Conservation (phyloP, 768 basidiomycete species). For the Suillus alpinus region DNA sequence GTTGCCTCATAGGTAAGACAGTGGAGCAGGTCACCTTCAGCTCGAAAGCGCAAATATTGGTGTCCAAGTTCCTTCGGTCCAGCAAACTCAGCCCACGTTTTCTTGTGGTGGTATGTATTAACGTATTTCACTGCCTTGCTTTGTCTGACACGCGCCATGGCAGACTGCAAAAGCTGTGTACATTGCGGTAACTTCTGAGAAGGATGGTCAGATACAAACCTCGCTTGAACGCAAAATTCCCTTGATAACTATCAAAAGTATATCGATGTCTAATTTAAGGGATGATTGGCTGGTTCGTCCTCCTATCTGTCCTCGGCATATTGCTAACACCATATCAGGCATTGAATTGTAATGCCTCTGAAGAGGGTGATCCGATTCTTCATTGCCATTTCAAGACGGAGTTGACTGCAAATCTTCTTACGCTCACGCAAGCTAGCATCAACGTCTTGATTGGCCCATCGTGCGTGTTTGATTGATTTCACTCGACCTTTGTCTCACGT, state of each 20-base stretch:
- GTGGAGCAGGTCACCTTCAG: constrained; percentile 86
- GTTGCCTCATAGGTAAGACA: constrained; percentile 20
- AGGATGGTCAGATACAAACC: constrained; percentile 58
- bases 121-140: background rate
- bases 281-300: constrained; percentile 90
- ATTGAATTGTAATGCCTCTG: constrained; percentile 73
- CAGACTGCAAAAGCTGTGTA: constrained; percentile 70
- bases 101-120: constrained; percentile 72
- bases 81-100: constrained; percentile 91
- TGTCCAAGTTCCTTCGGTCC: constrained; percentile 82
- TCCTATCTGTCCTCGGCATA: background rate
- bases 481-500: constrained; percentile 11
- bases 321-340: constrained; percentile 44
- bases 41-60: constrained; percentile 72
- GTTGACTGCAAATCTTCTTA: constrained; percentile 76
- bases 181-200: constrained; percentile 60
- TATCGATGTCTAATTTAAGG: constrained; percentile 83
- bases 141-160: background rate
- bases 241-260: constrained; percentile 80
- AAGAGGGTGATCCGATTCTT: constrained; percentile 94
- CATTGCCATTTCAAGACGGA: constrained; percentile 96
- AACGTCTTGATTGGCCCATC: constrained; percentile 70
- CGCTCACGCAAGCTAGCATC: constrained; percentile 74
- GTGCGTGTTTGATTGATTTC: constrained; percentile 45
- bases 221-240: constrained; percentile 85